Evolutionary conservation across 1,284 basidiomycete species (phyloP).

Genomic region (Ceratobasidium sp.): DNA sequence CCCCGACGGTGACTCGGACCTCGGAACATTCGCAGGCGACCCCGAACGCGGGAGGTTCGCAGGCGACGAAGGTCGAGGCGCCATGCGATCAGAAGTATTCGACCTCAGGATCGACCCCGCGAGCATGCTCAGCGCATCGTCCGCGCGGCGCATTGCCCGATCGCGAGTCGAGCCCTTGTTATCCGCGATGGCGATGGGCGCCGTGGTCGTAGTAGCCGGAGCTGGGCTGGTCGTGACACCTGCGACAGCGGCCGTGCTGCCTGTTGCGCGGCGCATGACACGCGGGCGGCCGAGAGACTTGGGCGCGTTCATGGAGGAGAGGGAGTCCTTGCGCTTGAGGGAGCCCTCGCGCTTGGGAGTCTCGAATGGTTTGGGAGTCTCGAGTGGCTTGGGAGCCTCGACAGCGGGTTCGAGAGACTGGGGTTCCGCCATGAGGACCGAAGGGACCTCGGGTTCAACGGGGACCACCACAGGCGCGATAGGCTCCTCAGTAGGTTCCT

Average conservation of each 20-base stretch:
- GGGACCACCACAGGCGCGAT: background rate
- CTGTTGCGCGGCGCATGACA: slow-evolving; percentile 33
- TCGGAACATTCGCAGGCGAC: background rate
- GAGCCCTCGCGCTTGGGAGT: background rate
- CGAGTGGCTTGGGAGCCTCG: slow-evolving; percentile 19
- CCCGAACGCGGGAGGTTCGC: background rate
- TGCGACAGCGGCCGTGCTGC: slow-evolving; percentile 19
- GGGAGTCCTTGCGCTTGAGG: background rate
- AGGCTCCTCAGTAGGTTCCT: background rate
- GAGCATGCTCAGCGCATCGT: slow-evolving; percentile 8
- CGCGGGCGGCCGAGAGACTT: slow-evolving; percentile 29
- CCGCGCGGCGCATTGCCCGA: background rate
- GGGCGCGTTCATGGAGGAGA: background rate
- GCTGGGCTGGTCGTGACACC: slow-evolving; percentile 13
- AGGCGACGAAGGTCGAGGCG: background rate
- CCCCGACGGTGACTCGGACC: background rate
- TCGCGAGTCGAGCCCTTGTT: background rate
- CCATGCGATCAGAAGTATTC: background rate
- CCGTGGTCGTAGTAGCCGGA: background rate
- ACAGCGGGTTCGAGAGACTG: background rate
- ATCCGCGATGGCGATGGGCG: background rate
- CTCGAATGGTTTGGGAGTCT: background rate
- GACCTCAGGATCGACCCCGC: background rate
- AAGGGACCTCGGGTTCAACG: background rate
- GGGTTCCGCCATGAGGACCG: background rate